These are phyloP conservation scores for Ulmus americana DNA, from an alignment of 331 rosid genomes.

Conservation along the genomic window DNA sequence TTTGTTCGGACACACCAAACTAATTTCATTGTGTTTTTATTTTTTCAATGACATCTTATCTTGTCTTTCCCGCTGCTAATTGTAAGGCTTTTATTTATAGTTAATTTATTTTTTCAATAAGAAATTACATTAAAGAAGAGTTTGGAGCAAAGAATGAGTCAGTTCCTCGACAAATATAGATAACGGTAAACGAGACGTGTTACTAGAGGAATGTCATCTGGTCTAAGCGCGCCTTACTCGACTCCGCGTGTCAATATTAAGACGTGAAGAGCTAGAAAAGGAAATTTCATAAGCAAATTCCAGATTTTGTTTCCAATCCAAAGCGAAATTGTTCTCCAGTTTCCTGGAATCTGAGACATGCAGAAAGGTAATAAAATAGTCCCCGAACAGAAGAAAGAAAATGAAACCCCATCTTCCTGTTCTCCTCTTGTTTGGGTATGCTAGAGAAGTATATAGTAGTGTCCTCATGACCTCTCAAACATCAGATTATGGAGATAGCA, in stretches of 20 bases:
- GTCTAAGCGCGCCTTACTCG: neutral
- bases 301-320: constrained; percentile 1
- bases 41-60: too few species aligned
- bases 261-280: constrained; percentile 20
- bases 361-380: constrained; percentile 39
- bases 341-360: constrained; percentile 40
- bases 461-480: neutral
- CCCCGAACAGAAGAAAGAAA: neutral
- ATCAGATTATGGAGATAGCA: constrained; percentile 36
- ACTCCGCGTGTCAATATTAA: constrained; percentile 16
- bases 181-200: neutral
- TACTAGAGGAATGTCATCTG: too few species aligned
- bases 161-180: constrained; percentile 2
- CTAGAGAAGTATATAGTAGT: neutral
- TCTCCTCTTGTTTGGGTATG: neutral
- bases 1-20: too few species aligned
- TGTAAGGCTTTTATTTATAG: too few species aligned
- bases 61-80: too few species aligned
- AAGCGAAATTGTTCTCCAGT: constrained; percentile 10
- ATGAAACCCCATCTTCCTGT: neutral
- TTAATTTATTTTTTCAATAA: too few species aligned
- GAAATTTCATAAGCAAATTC: constrained; percentile 1
- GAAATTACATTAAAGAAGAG: too few species aligned
- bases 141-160: neutral
- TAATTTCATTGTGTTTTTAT: too few species aligned